Evolutionary conservation across 495 filamentous ascomycete species (phyloP).

Genomic region (Annulohypoxylon bovei): DNA sequence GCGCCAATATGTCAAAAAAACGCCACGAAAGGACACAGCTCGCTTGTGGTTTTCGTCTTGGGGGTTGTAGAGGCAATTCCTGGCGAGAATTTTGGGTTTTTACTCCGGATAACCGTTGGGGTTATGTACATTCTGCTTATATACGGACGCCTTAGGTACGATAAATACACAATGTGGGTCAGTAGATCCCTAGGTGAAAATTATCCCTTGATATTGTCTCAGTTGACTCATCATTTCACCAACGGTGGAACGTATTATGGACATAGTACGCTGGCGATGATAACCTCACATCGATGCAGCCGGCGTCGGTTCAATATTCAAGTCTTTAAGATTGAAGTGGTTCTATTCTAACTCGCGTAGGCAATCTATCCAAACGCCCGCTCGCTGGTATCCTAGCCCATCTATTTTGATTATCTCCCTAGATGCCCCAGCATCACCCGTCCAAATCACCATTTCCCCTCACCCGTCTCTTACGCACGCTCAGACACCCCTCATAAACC

Average conservation of each 20-base stretch:
- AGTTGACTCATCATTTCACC: background rate
- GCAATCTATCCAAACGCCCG: constrained; percentile 16
- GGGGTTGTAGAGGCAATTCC: background rate
- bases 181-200: background rate
- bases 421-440: background rate
- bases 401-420: background rate
- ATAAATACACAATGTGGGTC: background rate
- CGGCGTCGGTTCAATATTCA: background rate
- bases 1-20: background rate
- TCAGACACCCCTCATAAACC: constrained; percentile 38
- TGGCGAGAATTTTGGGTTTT: background rate
- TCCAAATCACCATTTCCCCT: background rate
- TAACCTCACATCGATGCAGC: background rate
- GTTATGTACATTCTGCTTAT: background rate
- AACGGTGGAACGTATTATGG: background rate
- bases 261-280: too few relatives aligned
- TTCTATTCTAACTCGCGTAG: constrained; percentile 1
- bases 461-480: background rate
- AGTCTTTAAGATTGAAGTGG: background rate
- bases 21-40: background rate
- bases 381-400: constrained; percentile 1
- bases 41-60: background rate
- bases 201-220: background rate
- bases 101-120: constrained; percentile 22
- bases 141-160: background rate